These are phyloP conservation scores for Flueggea neowawraea DNA, from an alignment of 441 rosid genomes.

Conservation along the genomic window DNA sequence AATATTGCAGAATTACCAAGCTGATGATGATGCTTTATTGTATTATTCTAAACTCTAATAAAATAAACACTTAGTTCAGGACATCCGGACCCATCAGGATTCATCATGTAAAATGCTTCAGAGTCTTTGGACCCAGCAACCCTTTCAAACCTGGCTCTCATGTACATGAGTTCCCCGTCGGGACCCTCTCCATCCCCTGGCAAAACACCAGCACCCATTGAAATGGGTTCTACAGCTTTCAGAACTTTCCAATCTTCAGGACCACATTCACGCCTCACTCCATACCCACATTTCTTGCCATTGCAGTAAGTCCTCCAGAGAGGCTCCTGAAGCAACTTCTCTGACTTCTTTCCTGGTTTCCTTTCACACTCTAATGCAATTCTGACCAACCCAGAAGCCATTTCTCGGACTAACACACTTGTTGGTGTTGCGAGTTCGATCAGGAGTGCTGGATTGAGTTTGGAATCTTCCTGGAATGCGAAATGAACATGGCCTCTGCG, in stretches of 20 bases:
- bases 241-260: conserved; percentile 63
- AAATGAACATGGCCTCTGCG: conserved; percentile 91
- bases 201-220: conserved; percentile 97
- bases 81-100: conserved; percentile 90
- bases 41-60: conserved; percentile 53
- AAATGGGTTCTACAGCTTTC: conserved; percentile 78
- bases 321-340: conserved; percentile 75
- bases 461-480: conserved; percentile 76
- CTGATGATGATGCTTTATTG: no score
- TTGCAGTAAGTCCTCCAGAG: conserved; percentile 93
- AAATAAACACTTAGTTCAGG: conserved; percentile 96
- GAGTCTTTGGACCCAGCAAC: conserved; percentile 94
- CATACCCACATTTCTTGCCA: conserved; percentile 86
- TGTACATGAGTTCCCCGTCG: conserved; percentile 74
- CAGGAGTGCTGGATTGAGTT: conserved; percentile 60
- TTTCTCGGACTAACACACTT: conserved; percentile 70
- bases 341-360: conserved; percentile 29
- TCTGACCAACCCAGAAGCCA: conserved; percentile 94
- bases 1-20: no score
- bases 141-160: conserved; percentile 93
- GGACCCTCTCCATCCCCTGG: conserved; percentile 48
- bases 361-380: conserved; percentile 88
- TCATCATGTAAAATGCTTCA: conserved; percentile 98
- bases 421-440: conserved; percentile 88
- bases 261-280: conserved; percentile 66